phyloP scores from a whole-genome alignment of 768 basidiomycete species.

The Lactarius indigo region DNA sequence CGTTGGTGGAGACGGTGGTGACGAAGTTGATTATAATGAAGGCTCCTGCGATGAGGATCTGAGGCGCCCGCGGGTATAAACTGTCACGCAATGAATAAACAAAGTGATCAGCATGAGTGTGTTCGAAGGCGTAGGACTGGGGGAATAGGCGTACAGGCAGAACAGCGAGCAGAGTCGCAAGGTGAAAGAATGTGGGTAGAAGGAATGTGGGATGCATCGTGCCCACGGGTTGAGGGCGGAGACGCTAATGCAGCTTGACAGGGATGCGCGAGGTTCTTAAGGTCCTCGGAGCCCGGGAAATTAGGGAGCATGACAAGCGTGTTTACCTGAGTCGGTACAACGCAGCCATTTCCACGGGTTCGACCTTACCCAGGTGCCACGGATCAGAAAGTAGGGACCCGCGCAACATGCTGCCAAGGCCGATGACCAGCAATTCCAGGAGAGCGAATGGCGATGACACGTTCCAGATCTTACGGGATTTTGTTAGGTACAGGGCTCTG shows the following conservation, averaged over 20 bases:
- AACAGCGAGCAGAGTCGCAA: not conserved
- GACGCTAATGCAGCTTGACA: not conserved
- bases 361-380: not conserved
- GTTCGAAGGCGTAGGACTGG: not conserved
- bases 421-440: conserved; percentile 11
- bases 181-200: conserved; percentile 5
- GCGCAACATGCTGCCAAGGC: not conserved
- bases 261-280: conserved; percentile 12
- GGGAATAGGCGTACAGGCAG: conserved; percentile 1
- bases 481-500: conserved; percentile 4
- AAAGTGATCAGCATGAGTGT: not conserved
- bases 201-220: conserved; percentile 18
- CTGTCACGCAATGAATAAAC: not conserved
- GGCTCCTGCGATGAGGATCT: conserved; percentile 1
- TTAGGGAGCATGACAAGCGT: not conserved
- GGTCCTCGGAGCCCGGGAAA: conserved; percentile 1
- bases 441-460: conserved; percentile 3
- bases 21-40: not conserved
- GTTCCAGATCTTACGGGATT: conserved; percentile 10
- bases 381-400: conserved; percentile 7
- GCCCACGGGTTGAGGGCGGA: conserved; percentile 13
- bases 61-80: not conserved
- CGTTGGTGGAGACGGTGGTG: conserved; percentile 11
- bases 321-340: conserved; percentile 1
- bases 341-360: not conserved